phyloP scores from a whole-genome alignment of 306 rosid genomes.

The Acacia acuminata region DNA sequence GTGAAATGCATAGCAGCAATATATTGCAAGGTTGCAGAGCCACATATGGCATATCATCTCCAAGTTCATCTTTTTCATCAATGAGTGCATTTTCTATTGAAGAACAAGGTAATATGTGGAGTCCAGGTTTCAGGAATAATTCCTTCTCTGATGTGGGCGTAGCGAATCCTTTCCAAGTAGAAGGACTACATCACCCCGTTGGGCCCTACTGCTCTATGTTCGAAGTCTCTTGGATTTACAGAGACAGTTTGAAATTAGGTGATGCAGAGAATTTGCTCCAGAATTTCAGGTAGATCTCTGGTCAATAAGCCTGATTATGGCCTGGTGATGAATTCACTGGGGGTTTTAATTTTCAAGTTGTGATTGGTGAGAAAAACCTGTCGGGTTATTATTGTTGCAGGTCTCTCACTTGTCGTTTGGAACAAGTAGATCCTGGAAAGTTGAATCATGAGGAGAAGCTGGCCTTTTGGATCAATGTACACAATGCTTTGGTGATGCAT shows the following conservation, averaged over 20 bases:
- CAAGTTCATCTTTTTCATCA: constrained; percentile 76
- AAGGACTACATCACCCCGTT: constrained; percentile 71
- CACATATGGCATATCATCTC: constrained; percentile 74
- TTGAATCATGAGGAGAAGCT: constrained; percentile 82
- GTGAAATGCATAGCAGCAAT: constrained; percentile 80
- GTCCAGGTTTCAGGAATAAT: constrained; percentile 67
- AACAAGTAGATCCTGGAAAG: constrained; percentile 77
- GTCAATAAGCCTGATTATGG: not conserved
- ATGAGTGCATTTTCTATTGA: constrained; percentile 64
- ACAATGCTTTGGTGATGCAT: constrained; percentile 95
- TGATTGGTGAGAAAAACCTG: constrained; percentile 14
- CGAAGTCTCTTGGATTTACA: constrained; percentile 85
- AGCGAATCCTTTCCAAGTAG: constrained; percentile 89
- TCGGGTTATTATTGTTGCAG: constrained; percentile 48
- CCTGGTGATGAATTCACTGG: not conserved
- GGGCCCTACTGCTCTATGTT: constrained; percentile 95
- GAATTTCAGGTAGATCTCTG: constrained; percentile 60
- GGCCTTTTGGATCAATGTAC: constrained; percentile 92
- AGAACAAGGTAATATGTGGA: constrained; percentile 77
- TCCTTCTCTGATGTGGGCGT: constrained; percentile 64
- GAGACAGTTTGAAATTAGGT: constrained; percentile 65
- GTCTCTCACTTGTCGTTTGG: constrained; percentile 70
- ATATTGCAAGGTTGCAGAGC: constrained; percentile 84
- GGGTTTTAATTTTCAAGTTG: not conserved
- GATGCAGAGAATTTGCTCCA: constrained; percentile 75